A percentile compares a stretch with the other conserved stretches of the same genome.
phyloP scores from a whole-genome alignment of 2,329 filamentous ascomycete species.

The Tolypocladium inflatum region DNA sequence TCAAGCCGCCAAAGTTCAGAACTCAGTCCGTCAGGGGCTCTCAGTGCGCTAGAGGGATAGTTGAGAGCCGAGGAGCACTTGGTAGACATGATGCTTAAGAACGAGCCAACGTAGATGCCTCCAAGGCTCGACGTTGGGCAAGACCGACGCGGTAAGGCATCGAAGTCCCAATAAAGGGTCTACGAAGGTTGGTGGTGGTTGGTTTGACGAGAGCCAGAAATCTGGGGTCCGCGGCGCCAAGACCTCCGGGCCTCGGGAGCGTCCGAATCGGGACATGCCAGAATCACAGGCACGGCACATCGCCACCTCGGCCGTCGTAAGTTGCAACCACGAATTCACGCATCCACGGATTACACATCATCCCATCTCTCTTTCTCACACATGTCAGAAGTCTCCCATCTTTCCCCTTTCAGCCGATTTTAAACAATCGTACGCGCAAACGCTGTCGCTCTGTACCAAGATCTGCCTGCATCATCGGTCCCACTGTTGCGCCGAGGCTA shows the following conservation, averaged over 20 bases:
- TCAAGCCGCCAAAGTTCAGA: neutral
- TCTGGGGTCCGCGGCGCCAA: neutral
- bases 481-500: neutral
- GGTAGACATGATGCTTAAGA: too few relatives aligned
- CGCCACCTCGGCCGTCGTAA: neutral
- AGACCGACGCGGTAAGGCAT: too few relatives aligned
- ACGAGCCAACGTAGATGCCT: neutral
- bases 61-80: neutral
- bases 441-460: neutral
- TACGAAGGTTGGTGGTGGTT: too few relatives aligned
- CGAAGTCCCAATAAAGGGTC: too few relatives aligned
- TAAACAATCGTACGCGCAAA: neutral
- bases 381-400: neutral
- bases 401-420: rapidly evolving
- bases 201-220: neutral
- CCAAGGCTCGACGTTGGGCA: neutral
- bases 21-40: neutral
- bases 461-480: neutral
- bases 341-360: too few relatives aligned
- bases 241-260: neutral
- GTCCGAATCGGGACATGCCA: neutral
- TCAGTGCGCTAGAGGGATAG: neutral
- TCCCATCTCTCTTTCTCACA: neutral
- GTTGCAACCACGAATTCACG: neutral
- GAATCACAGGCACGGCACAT: neutral